phyloP scores from a whole-genome alignment of 306 rosid genomes.

The Rosa multiflora region DNA sequence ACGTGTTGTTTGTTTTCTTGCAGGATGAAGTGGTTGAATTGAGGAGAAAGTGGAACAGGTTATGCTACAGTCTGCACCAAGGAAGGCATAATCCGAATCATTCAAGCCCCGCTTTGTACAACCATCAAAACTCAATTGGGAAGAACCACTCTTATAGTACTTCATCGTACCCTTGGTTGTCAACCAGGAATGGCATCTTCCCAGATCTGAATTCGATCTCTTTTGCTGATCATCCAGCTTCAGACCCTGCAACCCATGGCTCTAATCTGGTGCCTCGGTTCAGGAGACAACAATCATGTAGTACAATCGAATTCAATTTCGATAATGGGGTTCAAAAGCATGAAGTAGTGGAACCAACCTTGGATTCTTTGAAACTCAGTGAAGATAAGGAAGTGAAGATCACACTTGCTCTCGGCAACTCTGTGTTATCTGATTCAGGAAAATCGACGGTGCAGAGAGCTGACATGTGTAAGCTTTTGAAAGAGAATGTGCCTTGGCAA shows the following conservation, averaged over 20 bases:
- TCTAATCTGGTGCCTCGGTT: conserved; percentile 53
- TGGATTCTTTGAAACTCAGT: conserved; percentile 49
- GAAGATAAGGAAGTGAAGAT: conserved; percentile 70
- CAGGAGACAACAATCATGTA: conserved; percentile 73
- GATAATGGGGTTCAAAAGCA: conserved; percentile 39
- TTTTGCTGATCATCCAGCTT: conserved; percentile 49
- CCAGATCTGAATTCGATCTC: conserved; percentile 62
- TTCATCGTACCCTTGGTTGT: conserved; percentile 66
- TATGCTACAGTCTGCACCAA: conserved; percentile 66
- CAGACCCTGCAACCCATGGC: conserved; percentile 32
- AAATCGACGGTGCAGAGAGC: conserved; percentile 42
- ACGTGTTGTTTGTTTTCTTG: not conserved
- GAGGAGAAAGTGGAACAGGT: conserved; percentile 74
- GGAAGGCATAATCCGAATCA: conserved; percentile 47
- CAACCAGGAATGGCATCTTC: conserved; percentile 41
- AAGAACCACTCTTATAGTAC: conserved; percentile 45
- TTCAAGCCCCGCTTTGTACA: conserved; percentile 32
- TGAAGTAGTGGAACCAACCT: conserved; percentile 41
- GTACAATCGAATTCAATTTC: conserved; percentile 83
- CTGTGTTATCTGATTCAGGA: conserved; percentile 50
- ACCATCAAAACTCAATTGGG: conserved; percentile 36
- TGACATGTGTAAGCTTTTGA: conserved; percentile 61
- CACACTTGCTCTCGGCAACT: conserved; percentile 81
- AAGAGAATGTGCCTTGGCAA: conserved; percentile 96
- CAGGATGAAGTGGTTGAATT: conserved; percentile 62